Evolutionary conservation across 352 stramenopile genomes (phyloP), one percentile per base, ranked within the genome.

Genomic region (Thalassiosira ordinaria): DNA sequence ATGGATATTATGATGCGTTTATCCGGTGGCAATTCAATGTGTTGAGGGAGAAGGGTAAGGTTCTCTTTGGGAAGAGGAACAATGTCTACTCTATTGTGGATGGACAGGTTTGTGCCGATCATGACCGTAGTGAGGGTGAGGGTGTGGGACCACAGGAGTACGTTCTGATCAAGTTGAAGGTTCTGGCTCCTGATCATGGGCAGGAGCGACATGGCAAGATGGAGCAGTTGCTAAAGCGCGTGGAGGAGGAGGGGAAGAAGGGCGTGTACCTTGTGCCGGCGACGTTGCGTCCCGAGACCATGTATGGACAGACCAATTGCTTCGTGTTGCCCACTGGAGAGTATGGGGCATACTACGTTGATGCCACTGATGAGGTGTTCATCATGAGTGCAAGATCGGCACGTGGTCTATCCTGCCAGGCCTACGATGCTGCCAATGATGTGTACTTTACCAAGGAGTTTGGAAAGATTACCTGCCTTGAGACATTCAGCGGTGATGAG

Each of bases 301-400:
- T 99, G 96, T 98, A 99, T 85, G 98, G 98, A 56, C 98, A 99
- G 93, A 99, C 98, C 11, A 99, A 99, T 92, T 99, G 97, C 93
- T 99, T 99, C 80, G 97, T 99, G 73, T 92, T 99, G 44, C 98
- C 98, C 7, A 95, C 97, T 20, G 97, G 97, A 66, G 96, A 99
- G 87, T 99, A 99, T 89, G 97, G 97, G 66, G 97, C 97, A 3
- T 99, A 97, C 91, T 87, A 98, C 61, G 96, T 93, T 67, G 86
- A 91, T 85, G 86, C 81, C 20, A 94, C 98, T 77, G 87, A 95
- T 65, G 96, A 99, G 67, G 93, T 99, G 44, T 98, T 98, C 82
- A 95, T 98, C 74, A 98, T 98, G 82, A 97, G 89, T 74, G 93
- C 91, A 56, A 94, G 97, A 39, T 94, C 97, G 0, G 97, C 97